phyloP scores from a whole-genome alignment of 768 basidiomycete genomes.

The Flagelloscypha sp. region DNA sequence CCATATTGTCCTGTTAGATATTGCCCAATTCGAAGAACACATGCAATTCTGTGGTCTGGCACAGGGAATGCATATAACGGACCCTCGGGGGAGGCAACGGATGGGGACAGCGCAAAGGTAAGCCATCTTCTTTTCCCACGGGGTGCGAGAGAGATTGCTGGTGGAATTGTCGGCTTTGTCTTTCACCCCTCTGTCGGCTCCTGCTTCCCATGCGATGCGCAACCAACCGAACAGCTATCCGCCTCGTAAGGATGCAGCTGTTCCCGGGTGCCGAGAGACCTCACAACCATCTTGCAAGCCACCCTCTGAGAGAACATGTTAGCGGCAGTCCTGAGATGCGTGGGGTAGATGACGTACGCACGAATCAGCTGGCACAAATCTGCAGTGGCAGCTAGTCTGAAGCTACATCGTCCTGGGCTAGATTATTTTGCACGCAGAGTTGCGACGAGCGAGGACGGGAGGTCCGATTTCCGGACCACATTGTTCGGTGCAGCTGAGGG shows the following conservation, averaged over 20 bases:
- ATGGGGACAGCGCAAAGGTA: conserved; percentile 29
- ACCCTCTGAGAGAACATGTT: conserved; percentile 51
- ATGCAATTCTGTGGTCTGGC: conserved; percentile 63
- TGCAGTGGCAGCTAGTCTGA: conserved; percentile 16
- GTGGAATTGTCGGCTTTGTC: conserved; percentile 36
- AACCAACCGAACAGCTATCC: conserved; percentile 72
- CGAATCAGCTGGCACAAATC: background rate
- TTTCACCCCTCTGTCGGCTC: conserved; percentile 40
- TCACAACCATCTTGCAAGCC: conserved; percentile 78
- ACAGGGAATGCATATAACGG: conserved; percentile 79
- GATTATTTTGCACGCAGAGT: conserved; percentile 46
- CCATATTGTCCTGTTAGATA: conserved; percentile 94
- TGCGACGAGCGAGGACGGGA: too few species aligned
- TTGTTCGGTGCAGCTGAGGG: too few species aligned
- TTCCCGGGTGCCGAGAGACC: conserved; percentile 85
- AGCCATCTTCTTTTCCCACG: conserved; percentile 46
- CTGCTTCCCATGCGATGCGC: conserved; percentile 41
- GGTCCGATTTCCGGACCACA: too few species aligned
- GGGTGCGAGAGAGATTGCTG: conserved; percentile 67
- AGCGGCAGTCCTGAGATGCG: background rate
- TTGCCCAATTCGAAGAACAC: conserved; percentile 55
- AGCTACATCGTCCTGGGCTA: conserved; percentile 77
- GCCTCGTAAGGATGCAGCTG: conserved; percentile 83
- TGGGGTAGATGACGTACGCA: background rate
- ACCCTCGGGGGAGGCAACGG: conserved; percentile 66